Base-by-base conservation (phyloP, 306 rosid genomes). In the Ormosia emarginata region DNA sequence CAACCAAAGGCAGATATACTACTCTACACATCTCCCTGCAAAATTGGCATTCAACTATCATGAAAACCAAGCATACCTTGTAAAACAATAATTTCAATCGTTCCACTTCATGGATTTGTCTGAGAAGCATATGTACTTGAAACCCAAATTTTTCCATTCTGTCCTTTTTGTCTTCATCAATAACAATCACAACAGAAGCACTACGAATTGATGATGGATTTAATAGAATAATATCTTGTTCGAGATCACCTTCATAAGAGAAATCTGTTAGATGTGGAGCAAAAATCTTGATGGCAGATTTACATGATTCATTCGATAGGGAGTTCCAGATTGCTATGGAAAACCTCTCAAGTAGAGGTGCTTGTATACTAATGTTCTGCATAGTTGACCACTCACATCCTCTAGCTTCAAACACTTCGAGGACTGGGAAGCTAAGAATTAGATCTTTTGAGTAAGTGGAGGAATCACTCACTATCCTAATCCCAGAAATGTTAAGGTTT, bases 371-470 rank as follows among this genome's bases (percentile, higher is more conserved):
- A 67, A 81, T 41, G 43, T 44, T 43, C 63, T 81, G 69, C 43
- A 10, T 43, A 3, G 63, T 81, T 47, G 52, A 64, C 73, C 73
- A 77, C 39, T 64, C 81, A 50, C 81, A 77, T 17, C 73, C 64
- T 77, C 85, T 81, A 56, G 85, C 69, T 66, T 74, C 81, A 74
- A 81, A 56, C 61, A 75, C 85, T 82, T 74, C 67, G 63, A 82
- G 85, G 15, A 82, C 43, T 4, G 81, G 85, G 32, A 82, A 68
- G 57, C 77, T 67, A 58, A 82, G 57, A 17, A 33, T 46, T 37
- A 67, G 7, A 49, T 76, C 66, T 37, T 76, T 34, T 46, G 85
- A 67, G 34, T 46, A 11, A 82, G 24, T 11, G 58, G 71, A 8
- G 11, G 78, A 58, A 57, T 82, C 73, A 59, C 66, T 76, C 82